Base-by-base conservation (phyloP, 1,139 yeast species). In the Suhomyces anneliseae region DNA sequence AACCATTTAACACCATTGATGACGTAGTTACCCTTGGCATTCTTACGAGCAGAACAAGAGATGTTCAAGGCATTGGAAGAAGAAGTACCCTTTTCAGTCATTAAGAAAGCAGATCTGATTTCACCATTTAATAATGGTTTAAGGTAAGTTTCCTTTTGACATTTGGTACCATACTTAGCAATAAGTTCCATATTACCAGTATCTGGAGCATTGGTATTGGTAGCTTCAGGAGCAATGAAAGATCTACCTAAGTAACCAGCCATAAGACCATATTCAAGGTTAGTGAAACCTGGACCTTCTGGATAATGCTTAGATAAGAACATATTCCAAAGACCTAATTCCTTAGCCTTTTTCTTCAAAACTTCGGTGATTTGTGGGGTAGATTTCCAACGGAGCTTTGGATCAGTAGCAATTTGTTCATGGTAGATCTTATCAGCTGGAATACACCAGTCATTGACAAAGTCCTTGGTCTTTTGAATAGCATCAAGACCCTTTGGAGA, bases 131-230 rank as follows among this genome's bases (percentile, higher is more conserved):
- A 68, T 54, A 84, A 70, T 6, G 87, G 87, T 46, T 63, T 62
- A 53, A 84, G 70, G 78, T 83, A 85, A 51, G 66, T 63, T 43
- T 71, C 59, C 64, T 79, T 80, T 55, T 85, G 90, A 47, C 63
- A 67, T 2, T 64, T 66, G 43, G 68, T 75, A 33, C 85, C 89
- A 60, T 80, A 83, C 54, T 77, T 75, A 34, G 86, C 86, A 53
- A 85, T 64, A 24, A 85, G 71, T 61, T 84, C 90, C 87, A 83
- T 83, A 59, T 85, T 83, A 7, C 90, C 90, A n/a, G 89, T 83
- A 57, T 84, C 90, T 12, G 90, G 90, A 7, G 89, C 89, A 46
- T 65, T 68, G 27, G 84, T 79, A 61, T 84, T 84, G 53, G 85
- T 81, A 27, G 81, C 85, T 59, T 81, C 87, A 2, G 88, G 83